Conservation (phyloP, 805 yeast species). For the Allodekkera sacchari region DNA sequence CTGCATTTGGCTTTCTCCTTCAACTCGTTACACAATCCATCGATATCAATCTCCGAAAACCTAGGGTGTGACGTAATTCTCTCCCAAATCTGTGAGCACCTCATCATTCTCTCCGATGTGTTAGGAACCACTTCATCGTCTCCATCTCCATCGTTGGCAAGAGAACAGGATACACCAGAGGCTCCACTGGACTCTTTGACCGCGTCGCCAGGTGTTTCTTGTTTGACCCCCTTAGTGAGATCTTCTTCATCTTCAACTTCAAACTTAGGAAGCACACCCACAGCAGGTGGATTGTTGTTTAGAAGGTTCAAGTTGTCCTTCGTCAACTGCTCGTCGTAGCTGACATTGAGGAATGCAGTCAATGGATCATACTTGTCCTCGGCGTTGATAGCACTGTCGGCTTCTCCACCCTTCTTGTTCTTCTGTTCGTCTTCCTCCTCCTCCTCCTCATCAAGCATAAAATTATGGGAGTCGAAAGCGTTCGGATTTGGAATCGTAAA, state of each 20-base stretch:
- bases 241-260: constrained; percentile 21
- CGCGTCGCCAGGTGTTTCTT: no score
- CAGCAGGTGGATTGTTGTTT: constrained; percentile 9
- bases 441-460: constrained; percentile 2
- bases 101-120: constrained; percentile 48
- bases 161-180: no score
- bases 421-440: not conserved
- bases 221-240: constrained; percentile 12
- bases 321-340: constrained; percentile 10
- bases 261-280: constrained; percentile 18
- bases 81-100: constrained; percentile 95
- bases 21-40: constrained; percentile 83
- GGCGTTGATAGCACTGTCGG: constrained; percentile 18
- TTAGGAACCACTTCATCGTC: constrained; percentile 52
- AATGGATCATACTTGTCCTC: constrained; percentile 46
- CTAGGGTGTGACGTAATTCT: constrained; percentile 89
- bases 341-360: constrained; percentile 14
- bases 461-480: constrained; percentile 11
- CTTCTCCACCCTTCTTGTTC: constrained; percentile 16
- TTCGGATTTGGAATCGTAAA: constrained; percentile 5
- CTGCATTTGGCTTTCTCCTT: constrained; percentile 92
- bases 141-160: constrained; percentile 18
- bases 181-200: no score
- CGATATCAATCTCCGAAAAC: constrained; percentile 89
- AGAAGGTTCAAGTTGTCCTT: constrained; percentile 13